Evolutionary conservation across 202 grass and related monocot genomes (phyloP).

Genomic region (Zizania palustris): DNA sequence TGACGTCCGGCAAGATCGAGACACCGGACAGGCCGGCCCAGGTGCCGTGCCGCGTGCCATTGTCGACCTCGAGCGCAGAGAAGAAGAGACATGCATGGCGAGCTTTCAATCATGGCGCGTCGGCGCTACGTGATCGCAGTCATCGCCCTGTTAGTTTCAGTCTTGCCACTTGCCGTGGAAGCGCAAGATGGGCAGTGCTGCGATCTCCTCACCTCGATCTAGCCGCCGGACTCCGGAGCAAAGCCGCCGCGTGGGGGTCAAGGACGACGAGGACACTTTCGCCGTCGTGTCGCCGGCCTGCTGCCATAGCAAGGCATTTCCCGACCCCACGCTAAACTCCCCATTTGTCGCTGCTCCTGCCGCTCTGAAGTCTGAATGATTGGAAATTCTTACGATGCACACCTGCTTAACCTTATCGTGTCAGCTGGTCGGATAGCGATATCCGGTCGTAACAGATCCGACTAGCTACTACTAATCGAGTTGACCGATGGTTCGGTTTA

Average conservation of each 20-base stretch:
- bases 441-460: no score
- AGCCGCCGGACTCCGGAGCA: background rate
- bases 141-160: no score
- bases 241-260: background rate
- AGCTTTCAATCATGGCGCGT: background rate
- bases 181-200: background rate
- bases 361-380: background rate
- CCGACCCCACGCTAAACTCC: constrained; percentile 15
- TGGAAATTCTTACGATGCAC: background rate
- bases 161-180: no score
- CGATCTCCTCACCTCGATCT: background rate
- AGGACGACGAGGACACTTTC: constrained; percentile 8
- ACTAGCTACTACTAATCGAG: no score
- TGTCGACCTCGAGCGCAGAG: background rate
- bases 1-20: background rate
- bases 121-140: background rate
- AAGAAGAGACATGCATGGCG: background rate
- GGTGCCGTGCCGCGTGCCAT: background rate
- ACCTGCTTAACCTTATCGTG: background rate
- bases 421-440: no score
- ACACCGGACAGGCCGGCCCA: background rate
- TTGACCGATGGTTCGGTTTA: no score
- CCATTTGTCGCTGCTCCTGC: background rate
- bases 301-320: background rate
- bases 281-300: constrained; percentile 1